Evolutionary conservation across 257 asterid genomes (phyloP), one percentile per base, ranked within the genome.

Genomic region (Capsicum pubescens): DNA sequence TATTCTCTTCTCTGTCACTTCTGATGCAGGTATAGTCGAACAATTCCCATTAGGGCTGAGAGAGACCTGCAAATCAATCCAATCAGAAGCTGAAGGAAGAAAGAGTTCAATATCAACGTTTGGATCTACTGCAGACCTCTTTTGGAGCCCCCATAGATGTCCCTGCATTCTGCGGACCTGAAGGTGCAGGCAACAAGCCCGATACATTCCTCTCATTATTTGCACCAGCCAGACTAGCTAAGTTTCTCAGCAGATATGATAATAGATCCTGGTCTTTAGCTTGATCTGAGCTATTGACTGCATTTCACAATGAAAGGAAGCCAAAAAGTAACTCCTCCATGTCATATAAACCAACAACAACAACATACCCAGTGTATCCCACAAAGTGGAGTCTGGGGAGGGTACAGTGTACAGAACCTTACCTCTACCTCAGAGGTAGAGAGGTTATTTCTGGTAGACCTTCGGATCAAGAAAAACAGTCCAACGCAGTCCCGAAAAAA

Each of bases 281-380:
- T 81, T 89, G 91, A 82, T 87, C 91, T n/a, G 90, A 87, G 84
- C 81, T 86, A 86, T 83, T 86, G 56, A 90, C 91, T 89, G 91
- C 85, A 86, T 82, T 59, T 79, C 58, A 83, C 19, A 82, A 57
- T 74, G 59, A 87, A 71, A 72, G 6, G 32, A 84, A 39, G 64
- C 80, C 69, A 58, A 5, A 76, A 71, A 52, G 48, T 36, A 54
- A 84, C 71, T 36, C 57, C 86, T 80, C 59, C 72, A 54, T 56
- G 36, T 79, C 87, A 84, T 67, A 83, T 81, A 32, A 56, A 82
- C 66, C 63, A 48, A 39, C 44, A 39, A 39, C 3, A 39, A 39
- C 44, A 39, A 3, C 44, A 39, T 39, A 39, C 44, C 44, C 44
- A 39, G 44, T 39, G 44, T 39, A 39, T 39, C 44, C 44, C 44